A percentile compares a stretch with the other conserved stretches of the same genome.
phyloP scores from a whole-genome alignment of 371 early-diverging fungal species.

The Sporodiniella umbellata region DNA sequence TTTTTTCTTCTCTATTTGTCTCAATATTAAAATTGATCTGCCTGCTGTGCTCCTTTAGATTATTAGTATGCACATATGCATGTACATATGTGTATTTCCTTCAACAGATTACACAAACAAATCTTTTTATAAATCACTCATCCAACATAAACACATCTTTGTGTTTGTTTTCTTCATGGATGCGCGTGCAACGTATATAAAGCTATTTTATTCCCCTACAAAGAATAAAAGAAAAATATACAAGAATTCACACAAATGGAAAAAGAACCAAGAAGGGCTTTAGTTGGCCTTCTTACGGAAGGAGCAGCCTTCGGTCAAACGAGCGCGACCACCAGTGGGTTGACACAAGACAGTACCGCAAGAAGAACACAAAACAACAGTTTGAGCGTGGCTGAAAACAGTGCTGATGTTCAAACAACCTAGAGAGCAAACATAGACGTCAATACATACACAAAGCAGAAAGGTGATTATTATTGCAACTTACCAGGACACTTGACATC shows the following conservation, averaged over 20 bases:
- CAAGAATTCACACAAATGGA: background rate
- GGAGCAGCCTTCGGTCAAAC: conserved; percentile 79
- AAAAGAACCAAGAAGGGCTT: conserved; percentile 1
- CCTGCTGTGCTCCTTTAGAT: too few species aligned
- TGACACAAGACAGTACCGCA: conserved; percentile 97
- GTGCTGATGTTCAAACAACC: conserved; percentile 97
- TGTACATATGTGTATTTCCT: too few species aligned
- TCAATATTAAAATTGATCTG: too few species aligned
- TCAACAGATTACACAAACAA: too few species aligned
- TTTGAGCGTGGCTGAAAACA: conserved; percentile 99
- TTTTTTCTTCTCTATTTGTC: too few species aligned
- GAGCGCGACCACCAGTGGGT: conserved; percentile 99
- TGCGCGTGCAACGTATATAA: background rate
- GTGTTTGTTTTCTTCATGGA: background rate
- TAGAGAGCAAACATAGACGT: conserved; percentile 19
- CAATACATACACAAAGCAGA: too few species aligned
- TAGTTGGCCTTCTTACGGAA: conserved; percentile 18
- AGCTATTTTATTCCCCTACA: conserved; percentile 1
- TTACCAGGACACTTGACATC: conserved; percentile 98
- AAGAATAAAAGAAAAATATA: background rate
- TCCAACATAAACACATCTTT: too few species aligned
- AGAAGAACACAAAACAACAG: conserved; percentile 93
- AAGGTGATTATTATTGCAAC: too few species aligned
- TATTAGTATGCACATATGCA: too few species aligned
- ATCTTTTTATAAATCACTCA: too few species aligned